Percentiles rank a stretch among this genome's conserved stretches.
Evolutionary conservation across 108 stramenopile genomes (phyloP).

Genomic region (Aurantiochytrium sp.): DNA sequence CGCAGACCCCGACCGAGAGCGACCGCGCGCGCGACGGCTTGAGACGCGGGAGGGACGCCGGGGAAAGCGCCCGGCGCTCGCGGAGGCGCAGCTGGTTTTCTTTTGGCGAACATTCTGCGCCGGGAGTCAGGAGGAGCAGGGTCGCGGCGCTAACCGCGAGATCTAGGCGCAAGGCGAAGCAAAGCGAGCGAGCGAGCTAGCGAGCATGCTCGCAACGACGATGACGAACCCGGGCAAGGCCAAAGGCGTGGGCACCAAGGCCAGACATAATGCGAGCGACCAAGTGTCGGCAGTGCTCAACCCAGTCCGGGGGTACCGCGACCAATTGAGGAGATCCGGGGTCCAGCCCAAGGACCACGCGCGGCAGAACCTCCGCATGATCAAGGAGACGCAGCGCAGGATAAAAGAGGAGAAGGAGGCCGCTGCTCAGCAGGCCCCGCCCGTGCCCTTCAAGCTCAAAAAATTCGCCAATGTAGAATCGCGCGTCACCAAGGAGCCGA

Average conservation of each 20-base stretch:
- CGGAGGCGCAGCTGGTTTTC: too few species aligned
- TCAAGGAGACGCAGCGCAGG: not conserved
- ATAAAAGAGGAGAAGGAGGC: slow-evolving; percentile 3
- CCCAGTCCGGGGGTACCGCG: not conserved
- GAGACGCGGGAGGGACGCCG: too few species aligned
- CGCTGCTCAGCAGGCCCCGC: not conserved
- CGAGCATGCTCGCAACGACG: not conserved
- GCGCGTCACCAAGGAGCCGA: not conserved
- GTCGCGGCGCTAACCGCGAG: too few species aligned
- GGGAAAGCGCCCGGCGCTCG: too few species aligned
- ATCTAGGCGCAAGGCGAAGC: too few species aligned
- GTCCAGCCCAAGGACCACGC: not conserved
- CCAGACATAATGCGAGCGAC: not conserved
- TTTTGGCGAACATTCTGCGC: too few species aligned
- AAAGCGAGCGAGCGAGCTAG: not conserved
- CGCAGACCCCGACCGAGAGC: too few species aligned
- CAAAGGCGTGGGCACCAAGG: not conserved
- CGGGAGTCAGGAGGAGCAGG: too few species aligned
- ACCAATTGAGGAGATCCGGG: not conserved
- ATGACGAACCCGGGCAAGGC: not conserved
- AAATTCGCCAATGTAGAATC: slow-evolving; percentile 5
- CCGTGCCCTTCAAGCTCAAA: slow-evolving; percentile 2
- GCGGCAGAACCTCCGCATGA: not conserved
- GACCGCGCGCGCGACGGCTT: too few species aligned
- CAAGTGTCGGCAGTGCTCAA: slow-evolving; percentile 18